Base-by-base conservation (phyloP, 345 rosid genomes). In the Laguncularia racemosa region DNA sequence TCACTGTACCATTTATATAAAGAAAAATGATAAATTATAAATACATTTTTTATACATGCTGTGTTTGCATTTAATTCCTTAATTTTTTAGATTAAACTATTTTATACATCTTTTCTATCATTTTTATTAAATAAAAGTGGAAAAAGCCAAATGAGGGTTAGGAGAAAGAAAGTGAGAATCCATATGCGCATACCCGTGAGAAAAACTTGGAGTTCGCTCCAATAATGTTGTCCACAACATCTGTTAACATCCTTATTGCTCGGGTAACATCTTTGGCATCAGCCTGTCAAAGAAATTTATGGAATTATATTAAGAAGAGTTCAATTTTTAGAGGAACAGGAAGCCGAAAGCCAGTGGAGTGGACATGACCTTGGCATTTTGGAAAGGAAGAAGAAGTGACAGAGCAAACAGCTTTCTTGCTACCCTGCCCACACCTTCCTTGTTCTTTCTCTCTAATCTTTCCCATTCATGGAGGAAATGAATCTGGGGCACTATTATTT, bases 381-480 rank as follows among this genome's bases (percentile, higher is more conserved):
- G 77, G 5, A 50, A 33, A 12, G 96, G 88, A 33, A 82, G 59
- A 20, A 70, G 67, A 26, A 71, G 21, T 12, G 83, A 75, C 7
- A 83, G 33, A 50, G 84, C 95, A 3, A 73, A 71, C 26, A 91
- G 82, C 73, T 85, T 91, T 56, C 86, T 73, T 9, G 72, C 64
- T 53, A 88, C 48, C 55, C 87, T 74, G 69, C 84, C 65, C 9
- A 82, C 67, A 6, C 91, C 89, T 70, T 81, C 95, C 15, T 13
- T 53, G 49, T 78, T 84, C 66, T 74, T 84, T 0, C 61, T 58
- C 49, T 80, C 90, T 45, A 83, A 6, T 23, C 80, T 79, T 0
- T 64, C 60, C 84, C 92, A 84, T 2, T 83, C 75, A 20, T 64
- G 64, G 16, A 90, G 84, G 18, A 78, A 23, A 46, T 67, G 58